Evolutionary conservation across 2,329 filamentous ascomycete species (phyloP), one percentile per base, ranked within the genome.

Genomic region (Scedosporium aurantiacum): DNA sequence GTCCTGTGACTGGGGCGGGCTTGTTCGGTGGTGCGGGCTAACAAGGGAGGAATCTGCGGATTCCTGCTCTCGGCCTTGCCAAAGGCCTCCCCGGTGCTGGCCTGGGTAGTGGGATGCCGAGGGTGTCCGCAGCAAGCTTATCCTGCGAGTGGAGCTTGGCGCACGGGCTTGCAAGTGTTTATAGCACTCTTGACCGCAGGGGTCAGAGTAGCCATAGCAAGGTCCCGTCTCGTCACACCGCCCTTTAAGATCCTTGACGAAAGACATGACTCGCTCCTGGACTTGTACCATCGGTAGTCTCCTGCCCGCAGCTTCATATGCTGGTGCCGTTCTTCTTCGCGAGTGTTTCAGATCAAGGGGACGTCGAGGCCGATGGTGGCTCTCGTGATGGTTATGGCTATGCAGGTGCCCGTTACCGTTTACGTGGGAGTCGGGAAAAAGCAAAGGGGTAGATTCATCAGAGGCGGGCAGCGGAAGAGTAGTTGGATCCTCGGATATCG

Each of bases 131-230:
- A 57, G 58, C 10, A 60, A 40, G 47, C 47, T 60, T 18, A 61
- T 41, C 18, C 71, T 68, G 27, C 76, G 73, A 3, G 73, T 68
- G 32, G 69, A 64, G 28, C 70, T 65, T 3, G 70, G 66, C 23
- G 73, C 65, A 23, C 78, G 76, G 32, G 69, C 73, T 65, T 67
- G 73, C 2, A 85, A 50, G 63, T 85, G 82, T 65, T 84, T 86
- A 70, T 83, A 85, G 70, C 84, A 87, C 68, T 84, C 83, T 68
- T 86, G 82, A 1, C 83, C 84, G 64, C 84, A 87, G 0, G 83
- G 84, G 65, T 87, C 85, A 1, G 82, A 78, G 68, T 84, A 88
- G 61, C 85, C 85, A 66, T 77, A 87, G 68, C 84, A 88, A 1
- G 81, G 80, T 0, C 83, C 84, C 18, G 72, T 70, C 65, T 83